Evolutionary conservation across 163 green algal genomes (phyloP).

Genomic region (Scenedesmus sp.): DNA sequence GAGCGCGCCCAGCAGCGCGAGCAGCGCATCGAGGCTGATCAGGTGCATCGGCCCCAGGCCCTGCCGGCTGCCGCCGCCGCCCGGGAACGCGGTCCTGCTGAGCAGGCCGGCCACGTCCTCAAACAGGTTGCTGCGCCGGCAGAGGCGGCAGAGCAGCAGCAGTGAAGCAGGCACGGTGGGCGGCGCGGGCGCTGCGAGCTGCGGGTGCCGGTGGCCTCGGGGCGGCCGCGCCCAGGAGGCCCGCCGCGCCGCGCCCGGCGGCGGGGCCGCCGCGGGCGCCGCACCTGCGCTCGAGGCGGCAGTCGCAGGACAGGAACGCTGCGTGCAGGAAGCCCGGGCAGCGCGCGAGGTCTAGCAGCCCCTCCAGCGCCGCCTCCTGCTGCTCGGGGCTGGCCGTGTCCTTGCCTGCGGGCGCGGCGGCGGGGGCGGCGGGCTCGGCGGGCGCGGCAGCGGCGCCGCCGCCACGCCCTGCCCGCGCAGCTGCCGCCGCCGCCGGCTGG

Average conservation of each 20-base stretch:
- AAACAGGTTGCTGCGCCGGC: slow-evolving; percentile 38
- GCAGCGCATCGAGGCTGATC: slow-evolving; percentile 88
- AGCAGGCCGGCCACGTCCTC: slow-evolving; percentile 61
- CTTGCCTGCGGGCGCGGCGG: slow-evolving; percentile 58
- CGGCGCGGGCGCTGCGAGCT: too few species aligned
- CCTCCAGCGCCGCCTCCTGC: slow-evolving; percentile 93
- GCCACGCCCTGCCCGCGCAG: not conserved
- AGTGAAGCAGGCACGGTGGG: too few species aligned
- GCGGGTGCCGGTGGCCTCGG: too few species aligned
- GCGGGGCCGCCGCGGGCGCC: not conserved
- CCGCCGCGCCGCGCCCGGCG: too few species aligned
- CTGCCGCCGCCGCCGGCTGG: too few species aligned
- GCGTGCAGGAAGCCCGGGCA: slow-evolving; percentile 82
- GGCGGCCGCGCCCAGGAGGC: too few species aligned
- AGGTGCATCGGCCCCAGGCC: slow-evolving; percentile 81
- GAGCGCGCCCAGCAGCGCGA: slow-evolving; percentile 82
- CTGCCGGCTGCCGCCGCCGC: slow-evolving; percentile 51
- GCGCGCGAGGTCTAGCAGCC: slow-evolving; percentile 91
- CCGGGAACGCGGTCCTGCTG: slow-evolving; percentile 88
- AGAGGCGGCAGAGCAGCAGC: too few species aligned
- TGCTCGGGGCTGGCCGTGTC: slow-evolving; percentile 24
- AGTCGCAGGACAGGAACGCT: slow-evolving; percentile 69
- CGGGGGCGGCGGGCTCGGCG: too few species aligned
- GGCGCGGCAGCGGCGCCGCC: too few species aligned
- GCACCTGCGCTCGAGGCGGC: slow-evolving; percentile 80